Evolutionary conservation across 371 early-diverging fungal species (phyloP), one percentile per base, ranked within the genome.

Genomic region (Coemansia sp.): DNA sequence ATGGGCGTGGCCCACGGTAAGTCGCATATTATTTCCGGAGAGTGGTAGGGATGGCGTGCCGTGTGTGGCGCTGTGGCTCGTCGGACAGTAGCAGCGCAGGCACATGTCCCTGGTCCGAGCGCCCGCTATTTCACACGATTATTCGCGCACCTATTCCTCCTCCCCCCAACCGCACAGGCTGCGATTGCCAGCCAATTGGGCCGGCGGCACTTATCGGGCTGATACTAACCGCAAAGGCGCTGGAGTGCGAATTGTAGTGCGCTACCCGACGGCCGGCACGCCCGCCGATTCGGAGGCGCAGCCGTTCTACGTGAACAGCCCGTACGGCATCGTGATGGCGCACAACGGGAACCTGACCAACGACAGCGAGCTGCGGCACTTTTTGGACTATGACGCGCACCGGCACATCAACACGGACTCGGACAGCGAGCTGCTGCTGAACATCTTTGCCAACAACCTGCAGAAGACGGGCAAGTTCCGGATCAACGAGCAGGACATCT

Each of bases 351-450:
- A 97, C 77, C 82, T 98, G 76, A 93, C 94, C 48, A 98, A 98
- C 79, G 90, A 95, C 52, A 80, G 77, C 34, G 93, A 95, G 68
- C 83, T 98, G 58, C 85, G 88, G 65, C 82, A 81, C 14, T 95
- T 88, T 66, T 74, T 98, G 57, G 99, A 97, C 79, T 80, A 85
- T 65, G 89, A 90, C 48, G 96, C 97, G 40, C 98, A 97, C 80
- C 90, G 99, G 55, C 99, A 98, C 74, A 95, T 98, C 82, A 98
- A 98, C 83, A 98, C 99, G 6, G 94, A 95, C 77, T 96, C 96
- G 9, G 99, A 98, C 82, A 94, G 96, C 55, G 99, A 98, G 82
- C 77, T 97, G 43, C 81, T 97, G 55, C 82, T 98, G 56, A 98
- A 98, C 84, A 91, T 97, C 66, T 89, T 98, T 71, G 99, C 96